These are phyloP conservation scores for Austropuccinia psidii DNA, from an alignment of 1,284 basidiomycete species.

Conservation along the genomic window DNA sequence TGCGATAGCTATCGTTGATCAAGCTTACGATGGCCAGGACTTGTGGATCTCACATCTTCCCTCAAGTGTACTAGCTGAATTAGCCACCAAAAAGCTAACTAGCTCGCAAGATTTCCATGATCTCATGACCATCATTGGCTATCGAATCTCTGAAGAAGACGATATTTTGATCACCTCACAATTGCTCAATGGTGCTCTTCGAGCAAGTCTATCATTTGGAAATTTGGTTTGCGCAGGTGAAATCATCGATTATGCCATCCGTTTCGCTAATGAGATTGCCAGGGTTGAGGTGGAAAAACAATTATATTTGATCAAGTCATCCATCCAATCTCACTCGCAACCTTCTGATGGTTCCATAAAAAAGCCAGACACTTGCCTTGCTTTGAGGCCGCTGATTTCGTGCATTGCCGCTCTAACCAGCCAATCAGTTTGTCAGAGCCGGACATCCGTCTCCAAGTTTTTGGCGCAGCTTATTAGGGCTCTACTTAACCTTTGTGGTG, in stretches of 20 bases:
- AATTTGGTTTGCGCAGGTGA: conserved; percentile 18
- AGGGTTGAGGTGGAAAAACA: conserved; percentile 32
- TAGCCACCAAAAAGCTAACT: conserved; percentile 12
- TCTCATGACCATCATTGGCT: conserved; percentile 14
- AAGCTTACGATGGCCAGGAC: not conserved
- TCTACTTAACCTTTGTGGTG: conserved; percentile 22
- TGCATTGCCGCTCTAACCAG: conserved; percentile 24
- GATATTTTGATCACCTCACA: conserved; percentile 10
- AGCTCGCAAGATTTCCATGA: conserved; percentile 1
- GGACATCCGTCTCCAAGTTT: conserved; percentile 5
- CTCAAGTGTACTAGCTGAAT: conserved; percentile 26
- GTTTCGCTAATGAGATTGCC: conserved; percentile 32
- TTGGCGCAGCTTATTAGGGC: conserved; percentile 13
- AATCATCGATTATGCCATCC: conserved; percentile 21
- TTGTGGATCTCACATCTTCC: not conserved
- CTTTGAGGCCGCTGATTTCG: conserved; percentile 25
- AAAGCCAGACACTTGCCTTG: conserved; percentile 9
- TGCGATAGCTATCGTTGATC: conserved; percentile 7
- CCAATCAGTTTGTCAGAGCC: conserved; percentile 14
- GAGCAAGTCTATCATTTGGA: conserved; percentile 21
- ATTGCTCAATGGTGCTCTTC: conserved; percentile 26
- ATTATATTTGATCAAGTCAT: too few species aligned
- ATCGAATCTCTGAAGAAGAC: conserved; percentile 31
- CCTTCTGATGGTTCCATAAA: too few species aligned
- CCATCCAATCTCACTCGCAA: not conserved